Evolutionary conservation across 2,329 filamentous ascomycete species (phyloP).

Genomic region (Pseudonectria buxi): DNA sequence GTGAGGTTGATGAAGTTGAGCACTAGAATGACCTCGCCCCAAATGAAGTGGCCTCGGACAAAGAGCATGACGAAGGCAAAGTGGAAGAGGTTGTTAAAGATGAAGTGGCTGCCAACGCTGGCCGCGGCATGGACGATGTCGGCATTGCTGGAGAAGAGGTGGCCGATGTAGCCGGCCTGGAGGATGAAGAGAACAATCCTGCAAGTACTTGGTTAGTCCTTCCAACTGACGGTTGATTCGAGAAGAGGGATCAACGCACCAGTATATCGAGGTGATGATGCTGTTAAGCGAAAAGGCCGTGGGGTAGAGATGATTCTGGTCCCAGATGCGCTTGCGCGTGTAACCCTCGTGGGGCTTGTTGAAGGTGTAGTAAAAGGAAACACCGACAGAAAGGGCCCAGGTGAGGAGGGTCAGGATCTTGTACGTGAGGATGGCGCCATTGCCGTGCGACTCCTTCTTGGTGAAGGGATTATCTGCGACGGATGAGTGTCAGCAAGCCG

Average conservation of each 20-base stretch:
- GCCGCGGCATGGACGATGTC: conserved; percentile 62
- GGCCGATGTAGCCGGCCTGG: conserved; percentile 68
- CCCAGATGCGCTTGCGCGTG: conserved; percentile 63
- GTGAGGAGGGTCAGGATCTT: conserved; percentile 67
- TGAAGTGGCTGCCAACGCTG: conserved; percentile 77
- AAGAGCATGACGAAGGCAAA: conserved; percentile 81
- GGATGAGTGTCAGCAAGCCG: not conserved
- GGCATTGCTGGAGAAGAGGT: conserved; percentile 64
- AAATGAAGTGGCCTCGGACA: conserved; percentile 66
- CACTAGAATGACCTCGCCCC: conserved; percentile 68
- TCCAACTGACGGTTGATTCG: not conserved
- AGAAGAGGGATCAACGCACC: conserved; percentile 40
- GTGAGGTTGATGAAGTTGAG: conserved; percentile 78
- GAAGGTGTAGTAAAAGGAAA: conserved; percentile 68
- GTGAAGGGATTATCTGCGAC: conserved; percentile 67
- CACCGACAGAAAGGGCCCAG: conserved; percentile 67
- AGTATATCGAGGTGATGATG: conserved; percentile 63
- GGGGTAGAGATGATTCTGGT: conserved; percentile 57
- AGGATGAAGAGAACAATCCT: conserved; percentile 69
- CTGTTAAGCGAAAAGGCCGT: conserved; percentile 73
- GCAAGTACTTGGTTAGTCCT: not conserved
- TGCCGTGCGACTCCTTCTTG: conserved; percentile 59
- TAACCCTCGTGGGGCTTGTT: conserved; percentile 56
- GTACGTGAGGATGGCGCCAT: conserved; percentile 60
- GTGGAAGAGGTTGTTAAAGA: conserved; percentile 76